Conservation (phyloP, 1,139 yeast species). For the Diutina rugosa region DNA sequence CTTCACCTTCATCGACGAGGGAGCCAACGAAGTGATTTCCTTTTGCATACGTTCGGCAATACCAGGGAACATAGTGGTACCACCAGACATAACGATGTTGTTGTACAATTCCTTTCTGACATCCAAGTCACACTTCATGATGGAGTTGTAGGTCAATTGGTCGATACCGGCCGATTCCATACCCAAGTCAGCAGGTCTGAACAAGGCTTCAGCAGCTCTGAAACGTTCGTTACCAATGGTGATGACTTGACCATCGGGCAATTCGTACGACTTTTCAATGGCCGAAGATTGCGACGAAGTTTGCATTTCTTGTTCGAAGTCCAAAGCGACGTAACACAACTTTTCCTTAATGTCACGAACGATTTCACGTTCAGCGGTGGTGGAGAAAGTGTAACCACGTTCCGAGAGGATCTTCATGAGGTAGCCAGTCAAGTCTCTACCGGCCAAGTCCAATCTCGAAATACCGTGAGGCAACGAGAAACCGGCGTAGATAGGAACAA, state of each 20-base stretch:
- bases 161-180: constrained; percentile 99
- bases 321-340: constrained; percentile 94
- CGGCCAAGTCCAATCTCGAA: constrained; percentile 97
- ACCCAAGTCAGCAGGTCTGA: constrained; percentile 97
- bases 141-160: constrained; percentile 98
- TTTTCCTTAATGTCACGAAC: constrained; percentile 99
- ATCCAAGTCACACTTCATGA: constrained; percentile 98
- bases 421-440: constrained; percentile 98
- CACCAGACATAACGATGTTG: constrained; percentile 99
- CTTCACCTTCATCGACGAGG: constrained; percentile 99
- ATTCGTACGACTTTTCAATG: constrained; percentile 96
- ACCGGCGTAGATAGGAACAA: constrained; percentile 99
- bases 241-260: constrained; percentile 99
- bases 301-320: constrained; percentile 97
- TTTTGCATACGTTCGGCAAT: constrained; percentile 99
- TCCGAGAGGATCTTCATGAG: constrained; percentile 96
- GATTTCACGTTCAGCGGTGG: constrained; percentile 99
- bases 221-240: constrained; percentile 99
- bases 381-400: constrained; percentile 98
- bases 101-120: constrained; percentile 98
- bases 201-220: constrained; percentile 99
- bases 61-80: constrained; percentile 99
- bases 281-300: constrained; percentile 97
- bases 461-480: constrained; percentile 99
- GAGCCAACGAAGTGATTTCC: constrained; percentile 98